Base-by-base conservation (phyloP, 23 red algal genomes). In the Gracilaria vermiculophylla region DNA sequence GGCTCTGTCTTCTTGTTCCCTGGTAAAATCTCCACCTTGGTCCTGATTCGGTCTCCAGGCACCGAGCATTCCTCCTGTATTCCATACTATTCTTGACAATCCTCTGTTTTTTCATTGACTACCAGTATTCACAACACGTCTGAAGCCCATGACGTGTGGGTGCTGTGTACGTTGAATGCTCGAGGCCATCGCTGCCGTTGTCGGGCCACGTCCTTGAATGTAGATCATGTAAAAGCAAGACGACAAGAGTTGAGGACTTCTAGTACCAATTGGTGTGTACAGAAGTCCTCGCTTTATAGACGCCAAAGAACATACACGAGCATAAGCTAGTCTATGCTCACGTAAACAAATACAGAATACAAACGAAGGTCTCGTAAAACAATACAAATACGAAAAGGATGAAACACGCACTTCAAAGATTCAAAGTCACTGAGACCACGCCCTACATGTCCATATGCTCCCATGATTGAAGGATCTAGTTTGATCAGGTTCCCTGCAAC, bases 401-500 rank as follows among this genome's bases (percentile, higher is more conserved):
- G n/a, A n/a, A n/a, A n/a, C n/a, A n/a, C n/a, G n/a, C n/a, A n/a
- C n/a, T n/a, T n/a, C n/a, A n/a, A n/a, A n/a, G n/a, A n/a, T n/a
- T n/a, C n/a, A n/a, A n/a, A n/a, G n/a, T n/a, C n/a, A n/a, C n/a
- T n/a, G n/a, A n/a, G n/a, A n/a, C n/a, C 84, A 62, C 62, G 52
- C 89, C 89, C 67, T 1, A 89, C 48, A 57, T 80, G 81, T 43
- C 81, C 78, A 85, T 94, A 92, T 20, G 90, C 94, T 0, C 31
- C 71, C 76, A 75, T 77, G 42, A 97, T 69, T 49, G 72, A 84
- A 7, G 93, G 53, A 12, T 92, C 88, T 34, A 97, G 86, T 53
- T 87, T 92, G 44, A 97, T 60, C 6, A 97, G 50, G 25, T 87
- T 87, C 15, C 94, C 89, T 10, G 81, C 94, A n/a, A 97, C 73